Percentiles rank a stretch among this genome's conserved stretches.
Evolutionary conservation across 495 filamentous ascomycete species (phyloP).

Genomic region (Aspergillus carlsbadensis): DNA sequence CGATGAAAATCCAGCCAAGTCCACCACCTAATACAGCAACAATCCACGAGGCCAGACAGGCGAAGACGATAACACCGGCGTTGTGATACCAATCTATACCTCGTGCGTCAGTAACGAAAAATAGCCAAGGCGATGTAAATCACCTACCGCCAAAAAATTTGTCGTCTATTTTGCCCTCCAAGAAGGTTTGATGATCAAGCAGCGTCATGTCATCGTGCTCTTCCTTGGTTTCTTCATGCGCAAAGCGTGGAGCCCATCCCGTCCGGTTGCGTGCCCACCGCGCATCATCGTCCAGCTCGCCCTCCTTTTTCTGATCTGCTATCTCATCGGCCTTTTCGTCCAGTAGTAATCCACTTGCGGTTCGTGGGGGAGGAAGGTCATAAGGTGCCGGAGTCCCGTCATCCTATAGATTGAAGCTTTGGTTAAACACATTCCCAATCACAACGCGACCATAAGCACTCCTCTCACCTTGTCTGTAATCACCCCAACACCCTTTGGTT

Average conservation of each 20-base stretch:
- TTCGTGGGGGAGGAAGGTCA: constrained; percentile 74
- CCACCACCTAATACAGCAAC: constrained; percentile 87
- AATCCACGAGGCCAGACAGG: constrained; percentile 87
- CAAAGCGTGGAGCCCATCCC: constrained; percentile 89
- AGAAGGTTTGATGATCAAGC: constrained; percentile 80
- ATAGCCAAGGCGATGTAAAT: neutral
- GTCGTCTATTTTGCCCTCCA: constrained; percentile 85
- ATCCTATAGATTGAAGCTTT: constrained; percentile 41
- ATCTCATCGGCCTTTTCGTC: constrained; percentile 38
- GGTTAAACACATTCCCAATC: neutral
- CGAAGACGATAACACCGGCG: constrained; percentile 85
- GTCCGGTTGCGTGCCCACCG: constrained; percentile 67
- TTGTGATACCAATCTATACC: constrained; percentile 94
- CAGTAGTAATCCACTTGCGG: constrained; percentile 58
- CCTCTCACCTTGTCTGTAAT: constrained; percentile 65
- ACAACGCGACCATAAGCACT: neutral
- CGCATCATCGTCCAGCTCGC: constrained; percentile 57
- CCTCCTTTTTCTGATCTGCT: constrained; percentile 44
- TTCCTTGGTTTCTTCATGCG: constrained; percentile 52
- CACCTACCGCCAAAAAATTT: constrained; percentile 83
- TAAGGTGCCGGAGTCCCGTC: constrained; percentile 67
- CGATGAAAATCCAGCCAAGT: constrained; percentile 85
- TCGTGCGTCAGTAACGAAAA: constrained; percentile 10
- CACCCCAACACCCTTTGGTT: constrained; percentile 66
- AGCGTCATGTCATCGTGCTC: constrained; percentile 61